These are phyloP conservation scores for Mimosa bimucronata DNA, from an alignment of 306 rosid genomes.

Conservation along the genomic window DNA sequence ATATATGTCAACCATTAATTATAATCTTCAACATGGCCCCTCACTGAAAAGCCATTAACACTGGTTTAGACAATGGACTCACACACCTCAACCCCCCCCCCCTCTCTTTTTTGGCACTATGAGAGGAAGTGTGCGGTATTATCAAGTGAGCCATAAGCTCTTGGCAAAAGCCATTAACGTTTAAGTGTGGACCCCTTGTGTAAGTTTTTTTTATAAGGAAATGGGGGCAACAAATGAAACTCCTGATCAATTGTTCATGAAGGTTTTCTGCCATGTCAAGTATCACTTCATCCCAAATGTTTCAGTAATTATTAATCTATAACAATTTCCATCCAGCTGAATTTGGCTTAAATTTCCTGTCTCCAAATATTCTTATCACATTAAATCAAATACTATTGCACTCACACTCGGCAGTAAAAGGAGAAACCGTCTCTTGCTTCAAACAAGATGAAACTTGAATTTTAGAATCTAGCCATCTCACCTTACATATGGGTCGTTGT, in stretches of 20 bases:
- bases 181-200: not conserved
- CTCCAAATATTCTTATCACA: not conserved
- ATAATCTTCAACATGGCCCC: not conserved
- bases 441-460: conserved; percentile 31
- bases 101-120: too few species aligned
- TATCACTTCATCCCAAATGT: conserved; percentile 8
- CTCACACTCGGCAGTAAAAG: conserved; percentile 2
- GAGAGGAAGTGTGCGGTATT: too few species aligned
- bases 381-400: conserved; percentile 1
- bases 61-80: too few species aligned
- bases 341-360: conserved; percentile 1
- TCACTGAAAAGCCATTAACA: not conserved
- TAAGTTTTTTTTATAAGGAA: not conserved
- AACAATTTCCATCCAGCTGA: conserved; percentile 1
- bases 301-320: not conserved
- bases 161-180: too few species aligned
- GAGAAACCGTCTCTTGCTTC: conserved; percentile 6
- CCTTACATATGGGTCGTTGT: conserved; percentile 93
- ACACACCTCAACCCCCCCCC: too few species aligned
- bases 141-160: too few species aligned
- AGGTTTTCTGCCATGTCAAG: not conserved
- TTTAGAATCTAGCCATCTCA: conserved; percentile 37
- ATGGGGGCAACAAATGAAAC: not conserved
- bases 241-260: conserved; percentile 1
- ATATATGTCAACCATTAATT: not conserved